Evolutionary conservation across 2,329 filamentous ascomycete species (phyloP), one percentile per base, ranked within the genome.

Genomic region (Phyllosticta citriasiana): DNA sequence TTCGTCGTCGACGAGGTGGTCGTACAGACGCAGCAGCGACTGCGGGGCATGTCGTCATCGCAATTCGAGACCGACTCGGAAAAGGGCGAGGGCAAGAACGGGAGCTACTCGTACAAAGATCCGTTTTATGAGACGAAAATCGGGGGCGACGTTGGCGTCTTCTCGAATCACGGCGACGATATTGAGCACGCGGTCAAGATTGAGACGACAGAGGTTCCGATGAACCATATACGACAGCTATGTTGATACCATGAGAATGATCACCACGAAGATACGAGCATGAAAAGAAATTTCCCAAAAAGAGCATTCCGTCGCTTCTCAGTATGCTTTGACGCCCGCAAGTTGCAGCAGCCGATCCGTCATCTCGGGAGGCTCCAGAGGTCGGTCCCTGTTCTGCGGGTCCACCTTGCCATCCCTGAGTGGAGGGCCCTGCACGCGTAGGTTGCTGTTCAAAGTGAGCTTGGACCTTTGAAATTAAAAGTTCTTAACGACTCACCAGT

Each of bases 1-100:
- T 70, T 73, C 51, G 72, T 74, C 62, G 70, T 73, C 63, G 73
- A 73, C 57, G 72, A 75, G 60, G 69, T 75, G 63, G 68, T 71
- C 53, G 66, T 74, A 56, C 71, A 66, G 53, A 68, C 71, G 22
- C 68, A 72, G 51, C 59, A 61, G 33, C 63, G 66, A 10, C n/a
- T 55, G 12, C 19, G n/a, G 19, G 55, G 55, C 33, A 47, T 47
- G 40, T 47, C 40, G 3, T 47, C 40, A 16, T 47, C 40, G n/a
- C 16, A 47, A 16, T 47, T 47, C 16, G 40, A 47, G 6, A 47
- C n/a, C 4, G 40, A 47, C 16, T 47, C 40, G 16, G 40, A 47
- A 47, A 47, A 47, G 40, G 40, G 40, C 40, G 40, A 47, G 16
- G 5, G 6, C 16, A 47, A 47, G 40, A 16, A 30, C 9, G 27